Evolutionary conservation across 2,329 filamentous ascomycete species (phyloP).

Genomic region (Lachnellula willkommii): DNA sequence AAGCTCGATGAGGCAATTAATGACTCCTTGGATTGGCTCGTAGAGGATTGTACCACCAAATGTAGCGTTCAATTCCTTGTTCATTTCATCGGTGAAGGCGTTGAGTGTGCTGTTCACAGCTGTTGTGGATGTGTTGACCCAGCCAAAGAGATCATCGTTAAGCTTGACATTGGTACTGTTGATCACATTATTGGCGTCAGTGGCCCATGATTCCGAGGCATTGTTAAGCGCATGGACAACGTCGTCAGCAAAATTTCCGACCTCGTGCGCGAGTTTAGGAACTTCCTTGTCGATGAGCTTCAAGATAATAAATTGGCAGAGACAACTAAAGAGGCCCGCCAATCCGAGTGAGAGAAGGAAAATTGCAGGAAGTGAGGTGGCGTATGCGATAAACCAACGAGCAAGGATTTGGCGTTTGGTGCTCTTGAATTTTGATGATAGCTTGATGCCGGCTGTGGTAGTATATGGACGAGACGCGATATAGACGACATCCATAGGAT

Average conservation of each 20-base stretch:
- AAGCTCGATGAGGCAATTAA: slow-evolving; percentile 81
- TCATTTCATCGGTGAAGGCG: slow-evolving; percentile 72
- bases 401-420: slow-evolving; percentile 58
- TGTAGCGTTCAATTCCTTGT: slow-evolving; percentile 63
- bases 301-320: slow-evolving; percentile 64
- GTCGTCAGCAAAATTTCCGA: slow-evolving; percentile 60
- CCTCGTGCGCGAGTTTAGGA: slow-evolving; percentile 57
- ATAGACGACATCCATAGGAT: slow-evolving; percentile 84
- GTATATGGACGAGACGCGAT: slow-evolving; percentile 78
- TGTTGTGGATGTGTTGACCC: slow-evolving; percentile 76
- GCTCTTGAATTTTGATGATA: slow-evolving; percentile 60
- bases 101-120: slow-evolving; percentile 85
- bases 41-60: slow-evolving; percentile 81
- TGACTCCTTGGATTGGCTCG: slow-evolving; percentile 69
- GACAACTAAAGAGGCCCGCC: slow-evolving; percentile 60
- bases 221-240: slow-evolving; percentile 59
- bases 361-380: slow-evolving; percentile 61
- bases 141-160: slow-evolving; percentile 79
- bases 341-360: slow-evolving; percentile 63
- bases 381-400: slow-evolving; percentile 62
- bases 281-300: slow-evolving; percentile 58
- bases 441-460: slow-evolving; percentile 63
- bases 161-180: slow-evolving; percentile 60
- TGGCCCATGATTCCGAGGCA: slow-evolving; percentile 59
- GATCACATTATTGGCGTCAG: slow-evolving; percentile 57